Percentiles rank a stretch among this genome's conserved stretches.
phyloP scores from a whole-genome alignment of 345 rosid genomes.

The Sonneratia alba region DNA sequence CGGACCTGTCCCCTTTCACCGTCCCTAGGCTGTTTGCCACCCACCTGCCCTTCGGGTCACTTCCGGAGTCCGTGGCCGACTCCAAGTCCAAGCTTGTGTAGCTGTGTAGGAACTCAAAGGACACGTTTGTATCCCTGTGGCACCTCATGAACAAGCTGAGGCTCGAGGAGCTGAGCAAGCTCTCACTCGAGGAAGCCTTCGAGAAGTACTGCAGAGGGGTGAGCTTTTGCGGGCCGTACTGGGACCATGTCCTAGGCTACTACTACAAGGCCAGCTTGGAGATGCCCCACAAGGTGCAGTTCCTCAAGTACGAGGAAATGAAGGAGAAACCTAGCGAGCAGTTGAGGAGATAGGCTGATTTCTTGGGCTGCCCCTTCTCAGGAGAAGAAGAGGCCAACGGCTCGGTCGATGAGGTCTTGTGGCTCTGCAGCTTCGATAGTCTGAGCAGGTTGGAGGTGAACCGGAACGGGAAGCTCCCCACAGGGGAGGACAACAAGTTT shows the following conservation, averaged over 20 bases:
- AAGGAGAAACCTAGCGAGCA: neutral
- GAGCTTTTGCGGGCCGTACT: conserved; percentile 9
- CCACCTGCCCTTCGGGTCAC: conserved; percentile 9
- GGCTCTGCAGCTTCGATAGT: conserved; percentile 5
- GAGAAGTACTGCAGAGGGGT: conserved; percentile 13
- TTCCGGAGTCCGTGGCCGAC: conserved; percentile 7
- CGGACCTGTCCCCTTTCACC: conserved; percentile 10
- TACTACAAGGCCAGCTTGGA: conserved; percentile 11
- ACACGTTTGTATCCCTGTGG: conserved; percentile 14
- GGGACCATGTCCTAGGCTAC: conserved; percentile 14
- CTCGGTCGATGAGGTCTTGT: neutral
- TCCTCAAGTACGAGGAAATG: conserved; percentile 14
- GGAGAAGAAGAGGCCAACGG: neutral
- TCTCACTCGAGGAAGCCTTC: conserved; percentile 10
- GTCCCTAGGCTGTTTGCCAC: conserved; percentile 9
- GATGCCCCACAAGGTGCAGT: conserved; percentile 9
- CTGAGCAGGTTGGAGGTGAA: conserved; percentile 11
- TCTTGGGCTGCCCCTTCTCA: conserved; percentile 9
- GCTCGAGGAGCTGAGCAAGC: neutral
- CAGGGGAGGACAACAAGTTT: neutral
- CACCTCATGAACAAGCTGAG: conserved; percentile 13
- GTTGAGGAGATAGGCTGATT: conserved; percentile 12
- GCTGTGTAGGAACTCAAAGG: conserved; percentile 15
- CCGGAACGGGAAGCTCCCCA: conserved; percentile 2
- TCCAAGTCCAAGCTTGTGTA: conserved; percentile 13